Percentiles rank a stretch among this genome's conserved stretches.
Evolutionary conservation across 768 basidiomycete species (phyloP).

Genomic region (Leccinum uliginosum): DNA sequence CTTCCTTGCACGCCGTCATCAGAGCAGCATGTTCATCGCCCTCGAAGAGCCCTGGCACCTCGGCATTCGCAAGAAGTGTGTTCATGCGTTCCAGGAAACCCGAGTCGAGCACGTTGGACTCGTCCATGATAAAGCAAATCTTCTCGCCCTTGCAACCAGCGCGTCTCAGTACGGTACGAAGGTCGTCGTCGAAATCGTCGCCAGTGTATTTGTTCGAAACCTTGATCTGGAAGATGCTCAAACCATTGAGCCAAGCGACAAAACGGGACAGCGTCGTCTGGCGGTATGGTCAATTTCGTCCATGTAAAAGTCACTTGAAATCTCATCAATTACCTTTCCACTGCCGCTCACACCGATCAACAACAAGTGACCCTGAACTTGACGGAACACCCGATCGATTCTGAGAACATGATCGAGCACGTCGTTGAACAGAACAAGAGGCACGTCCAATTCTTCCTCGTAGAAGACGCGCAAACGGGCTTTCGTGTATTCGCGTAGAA

Average conservation of each 20-base stretch:
- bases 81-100: slow-evolving; percentile 99
- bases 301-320: neutral
- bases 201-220: slow-evolving; percentile 99
- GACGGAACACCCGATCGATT: slow-evolving; percentile 98
- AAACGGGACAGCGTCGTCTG: slow-evolving; percentile 98
- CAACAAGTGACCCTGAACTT: slow-evolving; percentile 93
- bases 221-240: slow-evolving; percentile 99
- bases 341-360: slow-evolving; percentile 99
- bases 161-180: slow-evolving; percentile 90
- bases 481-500: slow-evolving; percentile 93
- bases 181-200: slow-evolving; percentile 97
- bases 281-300: slow-evolving; percentile 8
- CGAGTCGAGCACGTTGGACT: slow-evolving; percentile 97
- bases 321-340: slow-evolving; percentile 70
- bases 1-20: slow-evolving; percentile 99
- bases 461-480: slow-evolving; percentile 97
- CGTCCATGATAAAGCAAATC: slow-evolving; percentile 99
- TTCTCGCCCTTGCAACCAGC: slow-evolving; percentile 98
- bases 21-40: slow-evolving; percentile 96
- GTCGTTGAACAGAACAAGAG: slow-evolving; percentile 96
- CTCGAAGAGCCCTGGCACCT: slow-evolving; percentile 99
- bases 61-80: slow-evolving; percentile 95
- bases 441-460: slow-evolving; percentile 97
- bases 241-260: slow-evolving; percentile 99
- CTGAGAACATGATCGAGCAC: slow-evolving; percentile 97